Percentiles rank a stretch among this genome's conserved stretches.
phyloP scores from a whole-genome alignment of 345 rosid species.

The Rhodomyrtus tomentosa region DNA sequence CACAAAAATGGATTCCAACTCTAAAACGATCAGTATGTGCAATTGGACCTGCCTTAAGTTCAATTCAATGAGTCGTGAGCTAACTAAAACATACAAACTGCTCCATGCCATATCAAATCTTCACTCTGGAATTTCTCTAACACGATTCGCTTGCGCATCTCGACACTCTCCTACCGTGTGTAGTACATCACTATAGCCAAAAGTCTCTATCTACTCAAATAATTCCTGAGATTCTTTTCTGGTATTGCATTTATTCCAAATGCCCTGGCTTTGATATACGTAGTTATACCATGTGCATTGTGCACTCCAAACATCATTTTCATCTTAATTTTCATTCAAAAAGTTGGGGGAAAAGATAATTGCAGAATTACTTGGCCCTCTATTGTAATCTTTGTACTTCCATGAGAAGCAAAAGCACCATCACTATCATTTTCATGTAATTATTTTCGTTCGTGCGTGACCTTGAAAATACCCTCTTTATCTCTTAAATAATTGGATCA shows the following conservation, averaged over 20 bases:
- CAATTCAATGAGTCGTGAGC: neutral
- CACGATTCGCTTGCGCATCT: neutral
- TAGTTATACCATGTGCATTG: neutral
- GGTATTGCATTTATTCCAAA: neutral
- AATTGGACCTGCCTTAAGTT: neutral
- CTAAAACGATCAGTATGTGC: rapidly evolving
- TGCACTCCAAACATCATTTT: neutral
- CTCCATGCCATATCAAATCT: neutral
- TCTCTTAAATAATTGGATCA: neutral
- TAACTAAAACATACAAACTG: neutral
- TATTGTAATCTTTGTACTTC: neutral
- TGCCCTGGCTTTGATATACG: neutral
- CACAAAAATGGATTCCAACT: neutral
- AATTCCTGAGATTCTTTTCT: neutral
- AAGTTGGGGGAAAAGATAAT: neutral
- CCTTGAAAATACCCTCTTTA: neutral
- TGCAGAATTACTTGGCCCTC: neutral
- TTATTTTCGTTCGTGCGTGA: neutral
- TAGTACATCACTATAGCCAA: neutral
- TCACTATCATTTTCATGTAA: neutral
- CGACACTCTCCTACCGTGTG: neutral
- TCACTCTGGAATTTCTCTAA: neutral
- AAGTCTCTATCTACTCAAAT: neutral
- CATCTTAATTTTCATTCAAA: neutral
- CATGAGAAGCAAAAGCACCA: neutral